Evolutionary conservation across 768 basidiomycete genomes (phyloP), one percentile per base, ranked within the genome.

Genomic region (Glaciozyma antarctica): DNA sequence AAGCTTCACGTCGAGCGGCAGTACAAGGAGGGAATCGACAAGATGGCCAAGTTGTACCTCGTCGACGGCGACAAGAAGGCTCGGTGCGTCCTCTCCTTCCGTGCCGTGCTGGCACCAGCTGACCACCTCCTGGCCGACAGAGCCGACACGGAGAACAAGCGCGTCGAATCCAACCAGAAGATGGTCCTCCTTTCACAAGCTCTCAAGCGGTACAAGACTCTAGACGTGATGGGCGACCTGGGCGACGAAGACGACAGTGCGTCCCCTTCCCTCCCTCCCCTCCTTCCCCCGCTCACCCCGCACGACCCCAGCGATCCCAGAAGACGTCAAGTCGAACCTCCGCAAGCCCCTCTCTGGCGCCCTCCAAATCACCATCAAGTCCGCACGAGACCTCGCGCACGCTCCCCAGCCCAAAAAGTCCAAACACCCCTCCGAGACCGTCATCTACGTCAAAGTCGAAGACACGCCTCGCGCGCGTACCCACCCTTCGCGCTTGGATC

Each of bases 1-100:
- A 99, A 99, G 79, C 85, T 97, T 62, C 90, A 94, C 77, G 90
- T 99, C 69, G 95, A 99, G 78, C 84, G 88, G 79, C 92, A 98
- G 78, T 97, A 97, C 81, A 94, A 93, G 81, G 83, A 86, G 76
- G 95, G 95, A 49, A 95, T 97, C 69, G 93, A 98, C 79, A 97
- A 97, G 81, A 99, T 99, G 95, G 88, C 87, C 45, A 93, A 88
- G 77, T 82, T 97, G 41, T 97, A 97, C 76, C 86, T 90, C 73
- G 63, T 88, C 8, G 95, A 99, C 74, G 94, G 93, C 61, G 95
- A 99, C 80, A 94, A 94, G 83, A 90, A 90, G 76, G 88, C 92
- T 52, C 84, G 88, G 73, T 85, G 84, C 17, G 61, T 51, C 0
- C 16, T 5, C 5, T 1, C 38, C 16, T 12, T 53, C 3, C 5